Base-by-base conservation (phyloP, 768 basidiomycete genomes). In the Serpula lacrymans region DNA sequence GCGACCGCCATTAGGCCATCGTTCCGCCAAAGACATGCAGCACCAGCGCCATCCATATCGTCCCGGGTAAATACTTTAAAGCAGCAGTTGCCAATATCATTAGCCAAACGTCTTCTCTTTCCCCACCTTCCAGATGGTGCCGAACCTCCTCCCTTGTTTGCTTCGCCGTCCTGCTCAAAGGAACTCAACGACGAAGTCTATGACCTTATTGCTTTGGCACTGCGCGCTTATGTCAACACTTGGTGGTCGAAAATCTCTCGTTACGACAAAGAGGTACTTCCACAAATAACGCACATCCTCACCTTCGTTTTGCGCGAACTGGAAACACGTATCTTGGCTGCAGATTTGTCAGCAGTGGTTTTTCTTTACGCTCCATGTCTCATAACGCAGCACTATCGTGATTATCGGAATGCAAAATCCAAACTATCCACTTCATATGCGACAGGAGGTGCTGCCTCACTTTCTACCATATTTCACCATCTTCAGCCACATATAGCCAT, bases 201-300 rank as follows among this genome's bases (percentile, higher is more conserved):
- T n/a, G 84, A 91, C 61, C 71, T 90, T 43, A 69, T 90, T 23
- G 88, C 90, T 0, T 81, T 91, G 43, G 75, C 81, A 8, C 71
- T 93, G 17, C 75, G 89, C 24, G 88, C 88, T 5, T 85, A 74
- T 52, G 78, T 93, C 26, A 77, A 80, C 34, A 83, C 86, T 2
- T 93, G 89, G 90, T 93, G 89, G 86, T 71, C 84, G 23, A 87
- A 80, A 53, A 72, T 92, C 39, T 78, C 88, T 1, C 76, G 85
- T 44, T 87, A 88, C 47, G 89, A 92, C 74, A 88, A n/a, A n/a
- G 82, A 88, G 41, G 74, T 93, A 42, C 74, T 90, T 20, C 83
- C 86, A 17, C 77, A 85, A 47, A 77, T 90, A 36, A 72, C 82
- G 1, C 59, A 57, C 26, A 68, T 87, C 50, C 62, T 88, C 43